These are phyloP conservation scores for Jackrogersella multiformis DNA, from an alignment of 495 filamentous ascomycete species.

Conservation along the genomic window DNA sequence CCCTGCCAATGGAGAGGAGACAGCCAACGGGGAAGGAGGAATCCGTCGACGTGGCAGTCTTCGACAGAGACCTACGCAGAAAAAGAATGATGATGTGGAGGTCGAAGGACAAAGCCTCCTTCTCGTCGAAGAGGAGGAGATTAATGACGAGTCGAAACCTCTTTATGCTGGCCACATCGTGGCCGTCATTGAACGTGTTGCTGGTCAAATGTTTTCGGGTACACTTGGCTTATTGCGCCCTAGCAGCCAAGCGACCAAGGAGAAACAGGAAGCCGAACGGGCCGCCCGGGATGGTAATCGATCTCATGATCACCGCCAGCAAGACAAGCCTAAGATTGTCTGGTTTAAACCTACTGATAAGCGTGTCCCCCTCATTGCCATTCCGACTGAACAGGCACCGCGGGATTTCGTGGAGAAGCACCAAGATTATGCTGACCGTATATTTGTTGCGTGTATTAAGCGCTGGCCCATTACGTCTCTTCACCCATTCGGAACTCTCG, in stretches of 20 bases:
- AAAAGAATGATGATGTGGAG: constrained; percentile 99
- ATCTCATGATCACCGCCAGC: constrained; percentile 77
- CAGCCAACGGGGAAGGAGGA: constrained; percentile 76
- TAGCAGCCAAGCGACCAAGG: constrained; percentile 98
- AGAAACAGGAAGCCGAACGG: constrained; percentile 98
- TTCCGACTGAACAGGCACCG: constrained; percentile 96
- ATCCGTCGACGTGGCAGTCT: constrained; percentile 93
- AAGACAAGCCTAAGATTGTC: constrained; percentile 99
- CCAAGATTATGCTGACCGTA: constrained; percentile 94
- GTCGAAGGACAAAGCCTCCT: constrained; percentile 97
- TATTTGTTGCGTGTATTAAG: constrained; percentile 99
- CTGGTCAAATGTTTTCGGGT: constrained; percentile 99
- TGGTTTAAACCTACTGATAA: constrained; percentile 99
- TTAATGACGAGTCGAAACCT: constrained; percentile 97
- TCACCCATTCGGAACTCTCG: constrained; percentile 96
- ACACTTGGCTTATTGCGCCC: constrained; percentile 92
- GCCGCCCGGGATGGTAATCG: constrained; percentile 89
- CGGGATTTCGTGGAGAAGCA: constrained; percentile 99
- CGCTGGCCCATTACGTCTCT: constrained; percentile 99
- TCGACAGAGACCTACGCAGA: constrained; percentile 95
- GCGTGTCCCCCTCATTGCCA: constrained; percentile 96
- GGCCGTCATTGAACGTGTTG: constrained; percentile 94
- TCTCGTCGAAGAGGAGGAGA: constrained; percentile 97
- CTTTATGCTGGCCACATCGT: constrained; percentile 97
- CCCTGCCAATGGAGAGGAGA: constrained; percentile 69